Evolutionary conservation across 345 rosid species (phyloP), one percentile per base, ranked within the genome.

Genomic region (Trapa bicornis): DNA sequence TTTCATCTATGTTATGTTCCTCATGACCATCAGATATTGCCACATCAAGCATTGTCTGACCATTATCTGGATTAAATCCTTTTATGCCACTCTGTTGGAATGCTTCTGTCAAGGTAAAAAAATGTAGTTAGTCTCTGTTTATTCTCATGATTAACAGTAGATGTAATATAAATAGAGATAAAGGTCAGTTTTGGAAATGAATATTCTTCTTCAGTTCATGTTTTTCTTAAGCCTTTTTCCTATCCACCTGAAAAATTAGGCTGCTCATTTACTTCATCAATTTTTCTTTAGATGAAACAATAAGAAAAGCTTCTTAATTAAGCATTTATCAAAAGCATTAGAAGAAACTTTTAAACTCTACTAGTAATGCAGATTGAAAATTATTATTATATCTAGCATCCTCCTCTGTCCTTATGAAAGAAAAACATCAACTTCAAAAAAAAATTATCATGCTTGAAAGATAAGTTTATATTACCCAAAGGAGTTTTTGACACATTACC

Each of bases 61-160:
- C 77, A 76, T 66, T 76, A 75, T 84, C 88, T 75, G 64, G 66
- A 70, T 65, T 45, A 69, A 85, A 80, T 52, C 76, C 77, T 62
- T 75, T 74, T 65, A 71, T 71, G 62, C 70, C 70, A 66, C 75
- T 77, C 47, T 78, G 80, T 67, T 71, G 82, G 60, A 64, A 36
- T 73, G 73, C 78, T 65, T 79, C 87, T 80, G 69, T 70, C 75
- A 83, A 70, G 74, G 70, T 60, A 70, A 69, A 17, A 22, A 61
- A 63, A 79, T 70, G 38, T 69, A 2, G 41, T 14, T 17, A 45
- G 33, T 3, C 10, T 8, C 32, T 22, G 6, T 22, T 32, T 50
- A 37, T 36, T 15, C 62, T 39, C 1, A 22, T 22, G 65, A 47
- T 9, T 6, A 7, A 68, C 35, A 33, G 11, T 53, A 33, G 32